Conservation (phyloP, 2,329 filamentous ascomycete species). For the Diaporthe eres region DNA sequence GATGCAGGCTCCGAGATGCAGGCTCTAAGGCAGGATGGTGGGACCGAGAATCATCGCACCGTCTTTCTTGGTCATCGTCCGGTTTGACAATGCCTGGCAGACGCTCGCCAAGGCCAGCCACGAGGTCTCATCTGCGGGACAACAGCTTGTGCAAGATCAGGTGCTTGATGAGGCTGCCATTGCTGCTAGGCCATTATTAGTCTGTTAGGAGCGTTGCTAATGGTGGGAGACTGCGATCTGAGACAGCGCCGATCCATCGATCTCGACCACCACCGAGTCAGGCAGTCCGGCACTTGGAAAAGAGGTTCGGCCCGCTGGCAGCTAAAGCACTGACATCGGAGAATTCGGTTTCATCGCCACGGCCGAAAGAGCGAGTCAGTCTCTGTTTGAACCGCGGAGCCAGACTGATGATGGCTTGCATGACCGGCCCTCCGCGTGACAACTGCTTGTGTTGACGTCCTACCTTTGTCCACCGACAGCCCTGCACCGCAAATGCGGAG, state of each 20-base stretch:
- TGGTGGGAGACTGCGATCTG: neutral
- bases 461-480: neutral
- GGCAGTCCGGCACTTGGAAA: conserved; percentile 24
- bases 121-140: neutral
- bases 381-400: conserved; percentile 1
- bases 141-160: conserved; percentile 7
- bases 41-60: neutral
- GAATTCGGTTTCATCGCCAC: conserved; percentile 22
- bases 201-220: neutral
- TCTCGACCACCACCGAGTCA: conserved; percentile 19
- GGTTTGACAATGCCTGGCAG: neutral
- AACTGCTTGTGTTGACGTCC: conserved; percentile 22
- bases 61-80: neutral
- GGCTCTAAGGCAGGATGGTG: no score
- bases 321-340: conserved; percentile 32
- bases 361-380: conserved; percentile 27
- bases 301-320: conserved; percentile 30
- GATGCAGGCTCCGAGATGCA: neutral
- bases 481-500: neutral
- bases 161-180: neutral
- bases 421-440: conserved; percentile 8
- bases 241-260: conserved; percentile 25
- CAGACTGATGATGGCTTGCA: conserved; percentile 14
- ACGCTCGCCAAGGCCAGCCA: neutral
- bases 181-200: neutral